Conservation (phyloP, 371 early-diverging fungal genomes). For the Blakeslea trispora region DNA sequence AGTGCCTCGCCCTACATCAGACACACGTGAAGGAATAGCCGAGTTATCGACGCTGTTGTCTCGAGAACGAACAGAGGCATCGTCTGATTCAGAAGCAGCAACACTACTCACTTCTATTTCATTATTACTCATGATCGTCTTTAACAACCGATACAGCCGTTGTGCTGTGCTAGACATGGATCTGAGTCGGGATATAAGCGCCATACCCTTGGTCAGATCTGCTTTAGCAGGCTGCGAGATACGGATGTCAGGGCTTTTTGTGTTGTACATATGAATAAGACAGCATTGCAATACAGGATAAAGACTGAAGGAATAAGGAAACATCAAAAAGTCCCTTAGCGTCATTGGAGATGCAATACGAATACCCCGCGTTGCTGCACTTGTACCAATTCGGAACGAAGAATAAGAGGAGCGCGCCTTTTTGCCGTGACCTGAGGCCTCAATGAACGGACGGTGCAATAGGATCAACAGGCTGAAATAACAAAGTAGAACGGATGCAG, state of each 20-base stretch:
- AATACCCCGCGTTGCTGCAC: slow-evolving; percentile 47
- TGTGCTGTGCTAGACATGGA: slow-evolving; percentile 41
- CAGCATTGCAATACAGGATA: slow-evolving; percentile 50
- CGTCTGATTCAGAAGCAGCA: slow-evolving; percentile 18
- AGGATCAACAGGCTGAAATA: slow-evolving; percentile 45
- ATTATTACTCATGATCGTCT: slow-evolving; percentile 39
- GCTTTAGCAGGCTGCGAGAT: slow-evolving; percentile 42
- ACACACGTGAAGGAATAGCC: slow-evolving; percentile 14
- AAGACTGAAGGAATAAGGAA: slow-evolving; percentile 48
- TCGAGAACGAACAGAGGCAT: slow-evolving; percentile 4
- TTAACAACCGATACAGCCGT: slow-evolving; percentile 30
- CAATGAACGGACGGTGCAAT: slow-evolving; percentile 52
- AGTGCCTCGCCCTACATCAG: slow-evolving; percentile 30
- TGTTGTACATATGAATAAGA: slow-evolving; percentile 49
- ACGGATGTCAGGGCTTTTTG: slow-evolving; percentile 36
- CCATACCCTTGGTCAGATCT: slow-evolving; percentile 37
- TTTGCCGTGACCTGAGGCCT: slow-evolving; percentile 23
- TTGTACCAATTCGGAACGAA: slow-evolving; percentile 47
- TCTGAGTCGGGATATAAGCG: slow-evolving; percentile 30
- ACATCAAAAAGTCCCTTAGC: slow-evolving; percentile 41
- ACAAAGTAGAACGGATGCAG: slow-evolving; percentile 42
- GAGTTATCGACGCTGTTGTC: slow-evolving; percentile 10
- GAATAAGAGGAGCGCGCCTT: slow-evolving; percentile 36
- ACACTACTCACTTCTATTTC: slow-evolving; percentile 31
- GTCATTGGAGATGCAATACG: slow-evolving; percentile 41